Evolutionary conservation across 805 yeast species (phyloP).

Genomic region (Yamadazyma sp.): DNA sequence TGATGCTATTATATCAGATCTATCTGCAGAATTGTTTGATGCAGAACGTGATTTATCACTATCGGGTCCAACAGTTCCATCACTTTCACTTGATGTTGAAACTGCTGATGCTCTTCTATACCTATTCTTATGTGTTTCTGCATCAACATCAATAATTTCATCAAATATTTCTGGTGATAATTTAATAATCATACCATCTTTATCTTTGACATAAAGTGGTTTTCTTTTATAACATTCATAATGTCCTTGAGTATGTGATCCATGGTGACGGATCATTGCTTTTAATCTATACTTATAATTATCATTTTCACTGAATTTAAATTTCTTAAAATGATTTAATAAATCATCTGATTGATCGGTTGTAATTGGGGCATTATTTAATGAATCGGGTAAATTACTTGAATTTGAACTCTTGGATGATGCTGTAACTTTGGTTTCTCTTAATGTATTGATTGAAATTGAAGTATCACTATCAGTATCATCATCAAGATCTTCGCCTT

Average conservation of each 20-base stretch:
- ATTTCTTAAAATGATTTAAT: slow-evolving; percentile 32
- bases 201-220: slow-evolving; percentile 53
- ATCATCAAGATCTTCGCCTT: slow-evolving; percentile 15
- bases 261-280: slow-evolving; percentile 81
- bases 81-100: slow-evolving; percentile 15
- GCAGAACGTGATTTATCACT: slow-evolving; percentile 5
- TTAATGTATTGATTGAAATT: slow-evolving; percentile 13
- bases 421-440: not conserved
- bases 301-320: slow-evolving; percentile 40
- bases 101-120: slow-evolving; percentile 9
- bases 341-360: slow-evolving; percentile 35
- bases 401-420: slow-evolving; percentile 14
- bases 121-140: slow-evolving; percentile 3
- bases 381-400: slow-evolving; percentile 20
- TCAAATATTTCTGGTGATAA: slow-evolving; percentile 39
- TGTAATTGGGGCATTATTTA: slow-evolving; percentile 37
- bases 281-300: slow-evolving; percentile 53
- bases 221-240: slow-evolving; percentile 85
- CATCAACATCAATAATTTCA: slow-evolving; percentile 15
- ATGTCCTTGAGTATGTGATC: slow-evolving; percentile 86
- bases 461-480: slow-evolving; percentile 19
- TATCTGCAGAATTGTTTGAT: slow-evolving; percentile 9
- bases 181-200: slow-evolving; percentile 39
- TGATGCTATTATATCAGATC: slow-evolving; percentile 11
- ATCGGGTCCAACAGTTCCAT: not conserved